Evolutionary conservation across 202 grass and related monocot genomes (phyloP).

Genomic region (Digitaria exilis): DNA sequence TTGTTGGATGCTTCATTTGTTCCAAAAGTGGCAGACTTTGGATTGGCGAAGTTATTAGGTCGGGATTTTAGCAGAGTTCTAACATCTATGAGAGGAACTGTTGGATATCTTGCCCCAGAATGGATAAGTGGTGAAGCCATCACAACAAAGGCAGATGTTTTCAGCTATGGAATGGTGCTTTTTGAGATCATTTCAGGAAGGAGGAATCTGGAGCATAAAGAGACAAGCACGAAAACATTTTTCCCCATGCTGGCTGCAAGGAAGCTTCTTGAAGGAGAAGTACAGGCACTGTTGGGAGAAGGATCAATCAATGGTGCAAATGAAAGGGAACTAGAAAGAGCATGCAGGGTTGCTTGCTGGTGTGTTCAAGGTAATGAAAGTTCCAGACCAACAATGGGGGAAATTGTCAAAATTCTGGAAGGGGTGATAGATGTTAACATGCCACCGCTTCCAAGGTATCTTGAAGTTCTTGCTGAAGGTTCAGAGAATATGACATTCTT

Average conservation of each 20-base stretch:
- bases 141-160: slow-evolving; percentile 61
- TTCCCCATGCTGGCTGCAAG: slow-evolving; percentile 40
- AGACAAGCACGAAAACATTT: slow-evolving; percentile 1
- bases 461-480: slow-evolving; percentile 37
- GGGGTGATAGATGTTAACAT: slow-evolving; percentile 38
- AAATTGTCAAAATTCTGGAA: slow-evolving; percentile 56
- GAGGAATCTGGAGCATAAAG: slow-evolving; percentile 35
- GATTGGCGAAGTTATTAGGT: slow-evolving; percentile 69
- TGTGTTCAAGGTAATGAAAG: slow-evolving; percentile 49
- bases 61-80: slow-evolving; percentile 70
- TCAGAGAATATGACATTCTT: background rate
- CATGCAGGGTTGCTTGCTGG: slow-evolving; percentile 55
- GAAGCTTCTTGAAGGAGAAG: slow-evolving; percentile 38
- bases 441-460: slow-evolving; percentile 40
- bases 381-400: slow-evolving; percentile 49
- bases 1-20: slow-evolving; percentile 49
- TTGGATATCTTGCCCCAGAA: slow-evolving; percentile 57
- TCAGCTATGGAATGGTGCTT: slow-evolving; percentile 64
- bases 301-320: slow-evolving; percentile 6
- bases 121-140: slow-evolving; percentile 49
- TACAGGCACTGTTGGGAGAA: background rate
- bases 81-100: slow-evolving; percentile 57
- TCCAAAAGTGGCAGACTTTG: slow-evolving; percentile 69
- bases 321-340: slow-evolving; percentile 46
- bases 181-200: slow-evolving; percentile 52